Base-by-base conservation (phyloP, 495 filamentous ascomycete genomes). In the Penicillium crystallinum region DNA sequence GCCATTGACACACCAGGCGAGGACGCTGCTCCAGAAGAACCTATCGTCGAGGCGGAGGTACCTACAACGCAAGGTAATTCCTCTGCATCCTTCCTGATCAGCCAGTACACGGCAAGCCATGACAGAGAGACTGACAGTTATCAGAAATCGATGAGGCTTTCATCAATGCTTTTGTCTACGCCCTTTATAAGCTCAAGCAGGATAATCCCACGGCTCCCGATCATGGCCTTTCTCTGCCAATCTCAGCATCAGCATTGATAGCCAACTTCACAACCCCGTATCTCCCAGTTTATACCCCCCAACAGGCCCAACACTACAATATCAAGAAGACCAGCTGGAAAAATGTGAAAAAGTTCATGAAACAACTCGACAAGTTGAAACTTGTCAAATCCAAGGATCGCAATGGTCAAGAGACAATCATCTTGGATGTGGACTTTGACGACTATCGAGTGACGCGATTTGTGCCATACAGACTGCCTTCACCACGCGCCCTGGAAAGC, bases 281-380 rank as follows among this genome's bases (percentile, higher is more conserved):
- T 55, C 74, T 89, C 6, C 86, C 86, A 0, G 77, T 79, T 44
- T 81, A 72, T 58, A 78, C 73, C 10, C 68, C 73, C 8, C 71
- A 75, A 19, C 75, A 82, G 61, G 71, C 77, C 11, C 75, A 81
- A 22, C 81, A 72, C 19, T 76, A 88, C 29, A 78, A 81, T 56
- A 84, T 89, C 62, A 89, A 88, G 69, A 89, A 86, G 66, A 85
- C 85, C 6, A 85, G 78, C 64, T 87, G 84, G 79, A 89, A 89
- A 67, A 88, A 81, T 48, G 76, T 83, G 36, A 84, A 82, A 52
- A 89, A 88, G 53, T 88, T 88, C 63, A 81, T 89, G 65, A 89
- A 88, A 62, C 65, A 77, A 29, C 65, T 89, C 8, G 86, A 88
- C 61, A 88, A 87, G 59, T 68, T 81, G 45, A 61, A 73, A 6